phyloP scores from a whole-genome alignment of 192 early-diverging fungal genomes.

The Backusella westeae region DNA sequence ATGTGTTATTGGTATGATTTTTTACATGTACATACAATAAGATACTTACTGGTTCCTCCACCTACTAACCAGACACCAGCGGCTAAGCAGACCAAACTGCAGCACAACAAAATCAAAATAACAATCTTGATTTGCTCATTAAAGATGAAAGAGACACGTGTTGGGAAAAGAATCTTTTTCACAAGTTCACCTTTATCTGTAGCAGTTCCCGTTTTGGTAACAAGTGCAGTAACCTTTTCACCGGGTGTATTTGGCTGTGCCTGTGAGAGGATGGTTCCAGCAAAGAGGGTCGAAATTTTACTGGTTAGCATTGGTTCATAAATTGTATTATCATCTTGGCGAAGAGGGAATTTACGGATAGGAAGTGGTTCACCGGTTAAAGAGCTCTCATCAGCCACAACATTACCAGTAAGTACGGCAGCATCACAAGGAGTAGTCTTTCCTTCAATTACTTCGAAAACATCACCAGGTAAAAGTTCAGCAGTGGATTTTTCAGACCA shows the following conservation, averaged over 20 bases:
- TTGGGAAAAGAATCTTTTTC: constrained; percentile 68
- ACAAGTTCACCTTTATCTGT: constrained; percentile 65
- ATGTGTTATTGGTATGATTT: background rate
- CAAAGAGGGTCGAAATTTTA: constrained; percentile 54
- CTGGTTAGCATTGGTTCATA: constrained; percentile 23
- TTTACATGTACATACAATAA: background rate
- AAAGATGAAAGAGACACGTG: constrained; percentile 62
- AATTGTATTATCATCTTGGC: constrained; percentile 27
- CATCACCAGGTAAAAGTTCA: constrained; percentile 69
- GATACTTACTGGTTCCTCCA: background rate
- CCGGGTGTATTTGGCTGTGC: constrained; percentile 29
- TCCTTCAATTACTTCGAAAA: constrained; percentile 52
- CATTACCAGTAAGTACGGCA: constrained; percentile 48
- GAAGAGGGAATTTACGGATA: constrained; percentile 63
- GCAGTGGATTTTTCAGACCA: constrained; percentile 51
- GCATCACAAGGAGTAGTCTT: constrained; percentile 51
- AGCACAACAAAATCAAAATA: constrained; percentile 53
- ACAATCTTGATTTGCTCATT: constrained; percentile 72
- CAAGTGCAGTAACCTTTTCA: constrained; percentile 43
- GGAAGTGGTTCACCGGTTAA: constrained; percentile 69
- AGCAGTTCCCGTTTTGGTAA: constrained; percentile 56
- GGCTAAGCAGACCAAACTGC: constrained; percentile 48
- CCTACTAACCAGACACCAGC: constrained; percentile 40
- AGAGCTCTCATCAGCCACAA: constrained; percentile 64
- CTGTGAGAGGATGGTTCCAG: constrained; percentile 59